Evolutionary conservation across 2,329 filamentous ascomycete genomes (phyloP).

Genomic region (Mycogone perniciosa): DNA sequence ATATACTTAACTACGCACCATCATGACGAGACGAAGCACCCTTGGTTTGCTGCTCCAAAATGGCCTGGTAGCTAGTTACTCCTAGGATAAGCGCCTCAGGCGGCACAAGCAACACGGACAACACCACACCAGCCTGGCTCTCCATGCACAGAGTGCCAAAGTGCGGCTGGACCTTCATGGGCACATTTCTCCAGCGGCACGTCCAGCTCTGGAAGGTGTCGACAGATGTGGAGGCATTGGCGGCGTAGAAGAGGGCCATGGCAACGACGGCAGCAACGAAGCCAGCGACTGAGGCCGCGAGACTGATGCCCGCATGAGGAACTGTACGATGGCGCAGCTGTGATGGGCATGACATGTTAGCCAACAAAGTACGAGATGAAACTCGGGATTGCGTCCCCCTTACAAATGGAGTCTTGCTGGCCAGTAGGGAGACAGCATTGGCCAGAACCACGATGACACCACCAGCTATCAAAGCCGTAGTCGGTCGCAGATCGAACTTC

Average conservation of each 20-base stretch:
- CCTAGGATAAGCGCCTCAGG: conserved; percentile 46
- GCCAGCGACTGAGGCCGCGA: conserved; percentile 24
- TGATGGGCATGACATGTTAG: neutral
- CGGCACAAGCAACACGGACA: conserved; percentile 51
- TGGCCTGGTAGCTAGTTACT: conserved; percentile 38
- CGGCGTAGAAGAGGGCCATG: conserved; percentile 51
- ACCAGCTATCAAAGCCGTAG: conserved; percentile 47
- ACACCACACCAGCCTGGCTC: conserved; percentile 46
- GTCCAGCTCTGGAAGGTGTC: conserved; percentile 57
- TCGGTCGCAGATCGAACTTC: conserved; percentile 51
- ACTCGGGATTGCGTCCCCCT: conserved; percentile 18
- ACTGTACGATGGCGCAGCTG: conserved; percentile 18
- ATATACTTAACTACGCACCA: conserved; percentile 24
- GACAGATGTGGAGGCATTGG: conserved; percentile 44
- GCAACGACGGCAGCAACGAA: conserved; percentile 41
- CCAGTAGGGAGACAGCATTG: conserved; percentile 42
- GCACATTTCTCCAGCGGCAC: conserved; percentile 52
- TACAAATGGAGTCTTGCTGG: conserved; percentile 45
- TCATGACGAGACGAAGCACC: conserved; percentile 14
- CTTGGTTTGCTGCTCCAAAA: conserved; percentile 37
- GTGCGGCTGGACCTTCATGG: conserved; percentile 46
- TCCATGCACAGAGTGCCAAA: conserved; percentile 53
- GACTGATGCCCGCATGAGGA: conserved; percentile 16
- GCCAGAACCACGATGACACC: conserved; percentile 43
- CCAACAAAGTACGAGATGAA: neutral